Evolutionary conservation across 148 eudicot species (phyloP), one percentile per base, ranked within the genome.

Genomic region (Amaranthus palmeri): DNA sequence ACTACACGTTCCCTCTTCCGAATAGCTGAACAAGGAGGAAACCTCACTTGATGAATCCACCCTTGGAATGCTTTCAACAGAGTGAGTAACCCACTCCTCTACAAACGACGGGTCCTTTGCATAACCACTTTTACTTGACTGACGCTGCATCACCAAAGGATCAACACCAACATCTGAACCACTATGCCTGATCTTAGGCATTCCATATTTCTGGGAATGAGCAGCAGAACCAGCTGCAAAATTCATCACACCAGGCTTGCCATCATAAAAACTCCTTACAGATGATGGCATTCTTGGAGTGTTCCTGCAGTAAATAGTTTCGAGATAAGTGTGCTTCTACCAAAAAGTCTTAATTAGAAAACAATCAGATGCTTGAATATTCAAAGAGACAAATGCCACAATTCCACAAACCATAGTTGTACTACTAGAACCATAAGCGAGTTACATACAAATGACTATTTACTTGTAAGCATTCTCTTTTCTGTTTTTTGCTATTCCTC

Each of bases 1-100:
- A 67, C 82, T 79, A 68, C 78, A 79, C 3, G 81, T 79, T 44
- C 82, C 82, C 70, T 70, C 75, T 71, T 79, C 82, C 4, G 82
- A 79, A 14, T 44, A n/a, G 74, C 82, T 79, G 64, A 79, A 79
- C 52, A 79, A 65, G 17, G 82, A 79, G 53, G 82, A 79, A 4
- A 50, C 78, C 50, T 79, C 82, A 59, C 75, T 79, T 12, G 82
- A 79, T 25, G 82, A 79, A 49, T 79, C 77, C 56, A 52, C 69
- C 51, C 77, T 40, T 10, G 82, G 78, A 50, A 79, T 74, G 75
- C 82, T 79, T 74, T 79, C 68, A 53, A 79, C 82, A 40, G 82
- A 79, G 42, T 75, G 78, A 53, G 78, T 64, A 12, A 79, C 78
- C 82, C 82, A 79, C 54, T 79, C 82, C 71, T 79, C 82, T 42